Evolutionary conservation across 2,329 filamentous ascomycete species (phyloP), one percentile per base, ranked within the genome.

Genomic region (Cladosporium sp.): DNA sequence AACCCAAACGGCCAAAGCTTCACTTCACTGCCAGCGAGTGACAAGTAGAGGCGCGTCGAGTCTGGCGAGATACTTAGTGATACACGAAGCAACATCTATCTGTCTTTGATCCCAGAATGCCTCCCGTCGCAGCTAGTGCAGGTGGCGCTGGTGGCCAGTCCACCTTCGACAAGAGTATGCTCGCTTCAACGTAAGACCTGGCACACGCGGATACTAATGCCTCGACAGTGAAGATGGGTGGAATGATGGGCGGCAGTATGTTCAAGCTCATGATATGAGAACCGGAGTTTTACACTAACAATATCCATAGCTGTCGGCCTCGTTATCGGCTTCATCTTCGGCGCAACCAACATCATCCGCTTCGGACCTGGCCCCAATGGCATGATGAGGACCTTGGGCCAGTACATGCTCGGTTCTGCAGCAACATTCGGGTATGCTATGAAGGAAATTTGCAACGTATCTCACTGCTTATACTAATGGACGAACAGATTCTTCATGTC

Each of bases 261-360:
- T 84, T 8, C 17, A 11, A 17, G 3, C 17, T 9, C 28, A 20
- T 43, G 19, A 45, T 25, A 19, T 14, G 19, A 28, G 30, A 40
- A 15, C 6, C 34, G 7, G 22, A 19, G 5, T 17, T 3, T 28
- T 3, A 8, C 17, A 37, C 56, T 59, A 20, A 59, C 34, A 19
- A 30, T 12, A 17, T 30, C 19, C 30, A 14, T 69, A 97, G 94
- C 92, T 76, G 94, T 99, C 63, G 94, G 94, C 63, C 82, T 90
- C 55, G 96, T 96, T 73, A 97, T 99, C 77, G 94, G 94, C 64
- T 97, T 99, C 80, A 95, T 99, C 70, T 96, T 94, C 69, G 94
- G 93, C 95, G 80, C 68, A 55, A 72, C 95, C 68, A 96, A 93
- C 72, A 96, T 99, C 71, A 92, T 99, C 73, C 86, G 94, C 75